Percentiles rank a stretch among this genome's conserved stretches.
Evolutionary conservation across 768 basidiomycete genomes (phyloP).

Genomic region (Sistotremastrum suecicum): DNA sequence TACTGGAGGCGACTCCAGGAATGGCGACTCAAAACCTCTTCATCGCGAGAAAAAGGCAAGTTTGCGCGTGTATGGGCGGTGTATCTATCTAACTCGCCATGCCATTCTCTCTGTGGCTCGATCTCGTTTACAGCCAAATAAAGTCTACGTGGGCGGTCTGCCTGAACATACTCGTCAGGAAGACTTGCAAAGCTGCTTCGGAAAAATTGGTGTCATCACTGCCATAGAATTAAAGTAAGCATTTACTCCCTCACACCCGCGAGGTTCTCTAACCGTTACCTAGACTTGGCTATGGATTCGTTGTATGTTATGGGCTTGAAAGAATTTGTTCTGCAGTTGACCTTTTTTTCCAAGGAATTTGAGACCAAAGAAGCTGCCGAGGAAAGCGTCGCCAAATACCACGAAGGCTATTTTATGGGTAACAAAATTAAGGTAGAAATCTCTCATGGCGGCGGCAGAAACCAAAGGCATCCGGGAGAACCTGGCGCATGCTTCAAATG

Average conservation of each 20-base stretch:
- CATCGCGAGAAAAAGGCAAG: too few relatives aligned
- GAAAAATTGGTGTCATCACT: constrained; percentile 63
- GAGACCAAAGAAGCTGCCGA: constrained; percentile 69
- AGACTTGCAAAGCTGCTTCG: constrained; percentile 76
- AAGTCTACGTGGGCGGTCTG: constrained; percentile 84
- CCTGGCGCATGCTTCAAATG: constrained; percentile 85
- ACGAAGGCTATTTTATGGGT: constrained; percentile 86
- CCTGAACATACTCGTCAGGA: constrained; percentile 78
- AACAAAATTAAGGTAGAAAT: constrained; percentile 83
- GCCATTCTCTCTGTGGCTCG: too few relatives aligned
- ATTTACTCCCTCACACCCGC: neutral
- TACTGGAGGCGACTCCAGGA: too few relatives aligned
- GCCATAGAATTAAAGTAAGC: constrained; percentile 77
- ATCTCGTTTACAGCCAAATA: constrained; percentile 73
- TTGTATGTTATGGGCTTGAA: constrained; percentile 36
- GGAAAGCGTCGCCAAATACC: constrained; percentile 76
- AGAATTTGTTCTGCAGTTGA: neutral
- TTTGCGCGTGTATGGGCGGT: too few relatives aligned
- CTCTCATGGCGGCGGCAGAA: constrained; percentile 72
- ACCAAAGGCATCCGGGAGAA: constrained; percentile 70
- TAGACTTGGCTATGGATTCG: constrained; percentile 82
- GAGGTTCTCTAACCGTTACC: constrained; percentile 3
- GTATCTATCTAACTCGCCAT: too few relatives aligned
- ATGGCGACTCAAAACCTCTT: too few relatives aligned
- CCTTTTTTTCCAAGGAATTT: constrained; percentile 47